Percentiles rank a stretch among this genome's conserved stretches.
Conservation (phyloP, 371 early-diverging fungal species). For the Rhizopus arrhizus region DNA sequence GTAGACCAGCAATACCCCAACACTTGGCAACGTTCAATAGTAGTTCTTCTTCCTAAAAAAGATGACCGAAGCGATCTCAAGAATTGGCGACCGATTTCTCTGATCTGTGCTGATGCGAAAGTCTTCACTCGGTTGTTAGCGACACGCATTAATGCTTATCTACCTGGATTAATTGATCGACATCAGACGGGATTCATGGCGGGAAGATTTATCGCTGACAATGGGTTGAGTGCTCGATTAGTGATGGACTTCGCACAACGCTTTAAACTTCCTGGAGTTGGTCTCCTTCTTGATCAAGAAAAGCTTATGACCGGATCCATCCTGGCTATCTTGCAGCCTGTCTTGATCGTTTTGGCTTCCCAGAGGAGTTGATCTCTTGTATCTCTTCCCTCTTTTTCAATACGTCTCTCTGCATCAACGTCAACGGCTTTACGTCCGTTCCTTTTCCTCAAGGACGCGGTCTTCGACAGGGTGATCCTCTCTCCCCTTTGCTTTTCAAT, state of each 20-base stretch:
- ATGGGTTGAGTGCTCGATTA: slow-evolving; percentile 4
- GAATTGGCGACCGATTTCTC: too few relatives aligned
- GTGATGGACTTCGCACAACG: background rate
- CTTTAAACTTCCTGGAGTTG: slow-evolving; percentile 15
- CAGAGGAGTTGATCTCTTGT: background rate
- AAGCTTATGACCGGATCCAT: slow-evolving; percentile 13
- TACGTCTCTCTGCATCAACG: background rate
- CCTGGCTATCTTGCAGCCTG: background rate
- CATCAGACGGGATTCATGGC: slow-evolving; percentile 29
- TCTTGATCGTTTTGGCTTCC: background rate
- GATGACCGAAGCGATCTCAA: too few relatives aligned
- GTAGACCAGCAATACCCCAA: too few relatives aligned
- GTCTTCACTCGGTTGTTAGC: background rate
- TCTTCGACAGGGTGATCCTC: slow-evolving; percentile 15
- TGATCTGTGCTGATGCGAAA: slow-evolving; percentile 3
- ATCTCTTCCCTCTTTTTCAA: background rate
- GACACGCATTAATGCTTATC: too few relatives aligned
- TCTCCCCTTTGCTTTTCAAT: slow-evolving; percentile 22
- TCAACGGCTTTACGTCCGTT: slow-evolving; percentile 11
- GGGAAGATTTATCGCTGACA: slow-evolving; percentile 19
- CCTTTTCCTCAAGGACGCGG: slow-evolving; percentile 8
- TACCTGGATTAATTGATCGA: too few relatives aligned
- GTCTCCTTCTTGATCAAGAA: slow-evolving; percentile 19
- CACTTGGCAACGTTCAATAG: too few relatives aligned
- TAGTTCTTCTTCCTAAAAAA: too few relatives aligned